Evolutionary conservation across 2,329 filamentous ascomycete species (phyloP).

Genomic region (Byssochlamys sp.): DNA sequence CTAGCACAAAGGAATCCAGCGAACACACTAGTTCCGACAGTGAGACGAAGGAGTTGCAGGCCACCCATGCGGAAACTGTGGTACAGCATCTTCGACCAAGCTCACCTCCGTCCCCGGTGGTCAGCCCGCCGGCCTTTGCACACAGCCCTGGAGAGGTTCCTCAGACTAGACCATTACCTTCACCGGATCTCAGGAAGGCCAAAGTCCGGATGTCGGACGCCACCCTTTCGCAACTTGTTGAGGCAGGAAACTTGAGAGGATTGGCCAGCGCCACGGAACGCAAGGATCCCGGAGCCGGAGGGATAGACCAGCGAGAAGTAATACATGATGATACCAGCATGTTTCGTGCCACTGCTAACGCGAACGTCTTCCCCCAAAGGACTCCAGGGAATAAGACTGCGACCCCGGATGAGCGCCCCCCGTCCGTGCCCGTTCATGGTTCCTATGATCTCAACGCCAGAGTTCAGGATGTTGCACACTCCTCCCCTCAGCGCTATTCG

Average conservation of each 20-base stretch:
- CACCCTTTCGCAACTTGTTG: constrained; percentile 70
- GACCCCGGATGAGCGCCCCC: constrained; percentile 3
- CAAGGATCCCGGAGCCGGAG: constrained; percentile 31
- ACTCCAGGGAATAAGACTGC: constrained; percentile 3
- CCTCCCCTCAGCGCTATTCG: background rate
- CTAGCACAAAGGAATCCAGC: constrained; percentile 17
- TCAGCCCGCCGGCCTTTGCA: constrained; percentile 66
- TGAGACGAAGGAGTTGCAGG: constrained; percentile 18
- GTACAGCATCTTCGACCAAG: constrained; percentile 35
- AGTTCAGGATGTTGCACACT: background rate
- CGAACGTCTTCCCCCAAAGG: constrained; percentile 11
- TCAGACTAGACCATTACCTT: constrained; percentile 58
- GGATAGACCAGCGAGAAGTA: constrained; percentile 33
- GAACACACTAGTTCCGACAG: constrained; percentile 34
- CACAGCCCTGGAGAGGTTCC: constrained; percentile 66
- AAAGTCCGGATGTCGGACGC: constrained; percentile 74
- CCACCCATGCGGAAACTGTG: constrained; percentile 19
- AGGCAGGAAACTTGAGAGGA: constrained; percentile 50
- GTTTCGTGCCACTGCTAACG: constrained; percentile 21
- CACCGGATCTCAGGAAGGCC: constrained; percentile 67
- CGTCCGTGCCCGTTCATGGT: constrained; percentile 5
- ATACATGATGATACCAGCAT: constrained; percentile 22
- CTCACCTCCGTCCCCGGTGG: constrained; percentile 65
- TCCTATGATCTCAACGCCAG: background rate
- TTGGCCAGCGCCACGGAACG: constrained; percentile 26